Conservation (phyloP, 2,329 filamentous ascomycete genomes). For the Teratosphaeria nubilosa region DNA sequence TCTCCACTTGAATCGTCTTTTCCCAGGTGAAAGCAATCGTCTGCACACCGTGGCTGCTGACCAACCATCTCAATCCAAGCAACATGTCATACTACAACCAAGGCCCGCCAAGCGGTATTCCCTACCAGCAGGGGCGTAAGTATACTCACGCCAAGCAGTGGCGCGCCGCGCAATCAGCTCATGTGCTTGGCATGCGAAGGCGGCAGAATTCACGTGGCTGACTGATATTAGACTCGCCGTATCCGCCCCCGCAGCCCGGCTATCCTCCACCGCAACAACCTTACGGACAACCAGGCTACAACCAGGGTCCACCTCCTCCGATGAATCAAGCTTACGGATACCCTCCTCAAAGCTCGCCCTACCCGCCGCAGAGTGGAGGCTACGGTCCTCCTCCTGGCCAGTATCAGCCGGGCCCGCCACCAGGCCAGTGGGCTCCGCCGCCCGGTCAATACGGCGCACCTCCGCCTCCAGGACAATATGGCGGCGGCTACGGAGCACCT, state of each 20-base stretch:
- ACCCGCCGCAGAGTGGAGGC: constrained; percentile 5
- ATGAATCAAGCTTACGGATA: constrained; percentile 11
- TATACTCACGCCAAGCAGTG: background rate
- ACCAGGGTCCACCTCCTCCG: constrained; percentile 7
- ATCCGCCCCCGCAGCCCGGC: constrained; percentile 8
- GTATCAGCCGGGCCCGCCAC: constrained; percentile 10
- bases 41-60: background rate
- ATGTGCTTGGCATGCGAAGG: background rate
- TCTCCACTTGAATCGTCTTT: background rate
- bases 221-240: constrained; percentile 7
- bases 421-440: constrained; percentile 10
- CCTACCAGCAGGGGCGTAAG: constrained; percentile 10
- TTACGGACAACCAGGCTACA: constrained; percentile 11
- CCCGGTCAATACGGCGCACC: constrained; percentile 9
- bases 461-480: constrained; percentile 4
- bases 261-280: constrained; percentile 9
- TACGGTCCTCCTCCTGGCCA: constrained; percentile 10
- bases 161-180: background rate
- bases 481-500: constrained; percentile 6
- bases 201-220: background rate
- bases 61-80: background rate
- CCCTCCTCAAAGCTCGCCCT: constrained; percentile 2
- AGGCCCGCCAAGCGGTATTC: constrained; percentile 3
- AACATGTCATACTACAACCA: constrained; percentile 10
- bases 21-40: background rate